Evolutionary conservation across 768 basidiomycete species (phyloP).

Genomic region (Ramaria rubella): DNA sequence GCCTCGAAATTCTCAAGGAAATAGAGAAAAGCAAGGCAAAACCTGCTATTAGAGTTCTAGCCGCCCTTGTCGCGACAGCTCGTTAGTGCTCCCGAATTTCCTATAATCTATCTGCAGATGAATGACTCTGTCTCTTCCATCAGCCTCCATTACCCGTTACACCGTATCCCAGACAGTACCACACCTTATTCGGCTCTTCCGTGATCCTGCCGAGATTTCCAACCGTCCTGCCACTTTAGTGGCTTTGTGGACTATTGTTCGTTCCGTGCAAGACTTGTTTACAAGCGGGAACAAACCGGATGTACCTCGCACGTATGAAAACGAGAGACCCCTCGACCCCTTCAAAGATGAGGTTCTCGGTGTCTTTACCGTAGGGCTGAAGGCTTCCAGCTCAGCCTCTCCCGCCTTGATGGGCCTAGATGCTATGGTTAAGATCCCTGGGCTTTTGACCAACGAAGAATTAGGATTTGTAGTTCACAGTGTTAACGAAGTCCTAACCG

Average conservation of each 20-base stretch:
- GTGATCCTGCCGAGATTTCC: constrained; percentile 59
- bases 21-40: constrained; percentile 92
- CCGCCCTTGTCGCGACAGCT: constrained; percentile 69
- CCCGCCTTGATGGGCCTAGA: constrained; percentile 62
- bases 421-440: constrained; percentile 55
- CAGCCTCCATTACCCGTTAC: constrained; percentile 65
- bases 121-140: not conserved
- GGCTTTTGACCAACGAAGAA: constrained; percentile 65
- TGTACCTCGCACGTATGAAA: constrained; percentile 25
- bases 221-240: constrained; percentile 61
- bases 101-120: not conserved
- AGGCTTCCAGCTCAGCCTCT: constrained; percentile 41
- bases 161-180: constrained; percentile 64
- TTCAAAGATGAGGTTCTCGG: constrained; percentile 77
- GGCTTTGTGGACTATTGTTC: constrained; percentile 40
- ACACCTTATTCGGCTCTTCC: constrained; percentile 71
- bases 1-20: constrained; percentile 70
- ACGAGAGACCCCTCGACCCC: constrained; percentile 39
- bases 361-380: constrained; percentile 52
- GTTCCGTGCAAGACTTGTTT: constrained; percentile 48
- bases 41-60: constrained; percentile 79
- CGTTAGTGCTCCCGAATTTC: constrained; percentile 41
- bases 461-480: constrained; percentile 72
- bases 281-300: constrained; percentile 34
- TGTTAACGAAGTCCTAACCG: constrained; percentile 60